Percentiles rank a stretch among this genome's conserved stretches.
Conservation (phyloP, 2,329 filamentous ascomycete species). For the Aspergillus aculeatinus region DNA sequence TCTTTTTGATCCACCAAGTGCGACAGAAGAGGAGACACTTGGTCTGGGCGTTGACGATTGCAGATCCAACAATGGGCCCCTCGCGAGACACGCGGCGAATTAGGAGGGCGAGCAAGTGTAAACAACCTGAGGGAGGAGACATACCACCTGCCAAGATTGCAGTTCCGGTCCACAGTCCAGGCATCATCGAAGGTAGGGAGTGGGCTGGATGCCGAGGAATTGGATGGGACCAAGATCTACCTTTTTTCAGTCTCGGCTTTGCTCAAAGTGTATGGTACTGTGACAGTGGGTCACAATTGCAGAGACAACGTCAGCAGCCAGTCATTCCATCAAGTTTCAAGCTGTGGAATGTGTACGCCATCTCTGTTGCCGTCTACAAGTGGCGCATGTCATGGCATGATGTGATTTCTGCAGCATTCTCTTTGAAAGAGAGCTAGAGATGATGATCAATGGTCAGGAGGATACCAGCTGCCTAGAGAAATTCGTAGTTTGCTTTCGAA, state of each 20-base stretch:
- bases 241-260: conserved; percentile 3
- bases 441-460: background rate
- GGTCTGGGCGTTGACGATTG: background rate
- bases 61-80: background rate
- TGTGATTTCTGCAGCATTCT: background rate
- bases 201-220: conserved; percentile 24
- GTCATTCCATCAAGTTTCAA: background rate
- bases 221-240: conserved; percentile 17
- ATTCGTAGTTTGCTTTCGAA: background rate
- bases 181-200: conserved; percentile 7
- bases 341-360: background rate
- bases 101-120: background rate
- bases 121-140: conserved; percentile 5
- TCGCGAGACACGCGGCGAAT: background rate
- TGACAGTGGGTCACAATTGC: conserved; percentile 4
- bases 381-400: background rate
- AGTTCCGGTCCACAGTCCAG: background rate
- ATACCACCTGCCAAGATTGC: conserved; percentile 4
- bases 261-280: conserved; percentile 9
- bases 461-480: background rate
- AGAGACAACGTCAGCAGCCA: conserved; percentile 4
- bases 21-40: background rate
- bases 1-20: background rate
- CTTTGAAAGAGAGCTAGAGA: background rate
- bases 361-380: background rate